These are phyloP conservation scores for Blastocystis sp. DNA, from an alignment of 352 stramenopile species.

Conservation along the genomic window DNA sequence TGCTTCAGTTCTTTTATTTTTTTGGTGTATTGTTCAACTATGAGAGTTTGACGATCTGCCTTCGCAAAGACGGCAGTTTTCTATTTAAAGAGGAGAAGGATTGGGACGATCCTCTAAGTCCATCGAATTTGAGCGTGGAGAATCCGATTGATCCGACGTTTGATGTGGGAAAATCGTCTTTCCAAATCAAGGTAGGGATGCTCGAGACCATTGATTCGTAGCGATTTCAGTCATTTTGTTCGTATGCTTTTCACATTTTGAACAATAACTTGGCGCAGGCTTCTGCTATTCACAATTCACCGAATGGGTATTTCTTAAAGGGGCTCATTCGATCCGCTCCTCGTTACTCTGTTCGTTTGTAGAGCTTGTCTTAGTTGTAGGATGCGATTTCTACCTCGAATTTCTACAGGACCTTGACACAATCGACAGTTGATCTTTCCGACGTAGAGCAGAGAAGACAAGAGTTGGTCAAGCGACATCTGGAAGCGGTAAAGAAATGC, in stretches of 20 bases:
- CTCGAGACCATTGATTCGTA: neutral
- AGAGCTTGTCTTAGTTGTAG: neutral
- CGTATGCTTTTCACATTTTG: neutral
- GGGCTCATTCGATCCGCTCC: neutral
- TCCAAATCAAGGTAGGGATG: neutral
- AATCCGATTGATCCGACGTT: slow-evolving; percentile 51
- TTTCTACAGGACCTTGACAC: neutral
- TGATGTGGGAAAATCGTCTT: slow-evolving; percentile 43
- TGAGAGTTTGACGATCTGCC: neutral
- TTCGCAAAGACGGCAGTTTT: slow-evolving; percentile 47
- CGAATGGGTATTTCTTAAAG: neutral
- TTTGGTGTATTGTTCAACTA: slow-evolving; percentile 30
- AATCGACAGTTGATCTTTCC: neutral
- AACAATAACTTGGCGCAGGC: neutral
- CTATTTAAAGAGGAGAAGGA: neutral
- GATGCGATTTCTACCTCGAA: neutral
- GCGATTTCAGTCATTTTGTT: slow-evolving; percentile 6
- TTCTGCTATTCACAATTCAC: neutral
- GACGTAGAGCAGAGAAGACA: neutral
- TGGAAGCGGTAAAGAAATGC: slow-evolving; percentile 13
- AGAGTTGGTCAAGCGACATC: neutral
- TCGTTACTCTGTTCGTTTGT: neutral
- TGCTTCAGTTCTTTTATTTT: slow-evolving; percentile 56
- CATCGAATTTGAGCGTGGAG: neutral
- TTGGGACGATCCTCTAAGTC: neutral